Percentiles rank a stretch among this genome's conserved stretches.
Evolutionary conservation across 2,329 filamentous ascomycete genomes (phyloP).

Genomic region (Shiraia sp.): DNA sequence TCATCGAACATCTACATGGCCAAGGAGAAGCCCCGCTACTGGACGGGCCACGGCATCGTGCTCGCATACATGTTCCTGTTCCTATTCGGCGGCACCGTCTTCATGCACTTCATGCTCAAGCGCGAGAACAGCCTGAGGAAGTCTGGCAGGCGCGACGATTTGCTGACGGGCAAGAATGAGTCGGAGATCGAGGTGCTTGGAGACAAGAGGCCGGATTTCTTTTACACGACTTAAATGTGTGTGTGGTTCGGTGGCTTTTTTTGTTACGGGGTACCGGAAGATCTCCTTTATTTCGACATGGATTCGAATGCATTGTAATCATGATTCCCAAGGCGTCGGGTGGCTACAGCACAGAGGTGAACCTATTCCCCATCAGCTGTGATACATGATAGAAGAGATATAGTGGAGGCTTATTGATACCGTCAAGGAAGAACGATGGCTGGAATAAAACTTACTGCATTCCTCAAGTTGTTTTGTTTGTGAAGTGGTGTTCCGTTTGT

Average conservation of each 20-base stretch:
- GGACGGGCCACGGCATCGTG: constrained; percentile 74
- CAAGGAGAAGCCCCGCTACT: constrained; percentile 66
- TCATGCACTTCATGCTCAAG: constrained; percentile 66
- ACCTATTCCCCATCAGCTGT: no score
- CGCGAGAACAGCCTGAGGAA: constrained; percentile 71
- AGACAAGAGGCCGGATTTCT: constrained; percentile 70
- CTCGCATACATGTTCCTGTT: constrained; percentile 73
- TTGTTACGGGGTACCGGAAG: not conserved
- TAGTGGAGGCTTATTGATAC: no score
- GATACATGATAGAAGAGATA: no score
- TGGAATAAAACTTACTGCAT: no score
- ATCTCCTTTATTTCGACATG: not conserved
- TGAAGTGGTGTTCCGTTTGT: no score
- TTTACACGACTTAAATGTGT: constrained; percentile 63
- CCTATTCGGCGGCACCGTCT: constrained; percentile 69
- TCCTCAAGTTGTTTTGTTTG: no score
- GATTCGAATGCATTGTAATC: not conserved
- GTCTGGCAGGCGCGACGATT: constrained; percentile 67
- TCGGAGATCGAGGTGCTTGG: constrained; percentile 69
- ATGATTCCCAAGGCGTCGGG: no score
- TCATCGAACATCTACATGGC: constrained; percentile 75
- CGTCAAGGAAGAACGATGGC: no score
- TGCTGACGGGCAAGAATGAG: constrained; percentile 66
- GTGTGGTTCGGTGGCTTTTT: not conserved
- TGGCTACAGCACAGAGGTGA: no score